These are phyloP conservation scores for Entophlyctis luteolus DNA, from an alignment of 192 early-diverging fungal species.

Conservation along the genomic window DNA sequence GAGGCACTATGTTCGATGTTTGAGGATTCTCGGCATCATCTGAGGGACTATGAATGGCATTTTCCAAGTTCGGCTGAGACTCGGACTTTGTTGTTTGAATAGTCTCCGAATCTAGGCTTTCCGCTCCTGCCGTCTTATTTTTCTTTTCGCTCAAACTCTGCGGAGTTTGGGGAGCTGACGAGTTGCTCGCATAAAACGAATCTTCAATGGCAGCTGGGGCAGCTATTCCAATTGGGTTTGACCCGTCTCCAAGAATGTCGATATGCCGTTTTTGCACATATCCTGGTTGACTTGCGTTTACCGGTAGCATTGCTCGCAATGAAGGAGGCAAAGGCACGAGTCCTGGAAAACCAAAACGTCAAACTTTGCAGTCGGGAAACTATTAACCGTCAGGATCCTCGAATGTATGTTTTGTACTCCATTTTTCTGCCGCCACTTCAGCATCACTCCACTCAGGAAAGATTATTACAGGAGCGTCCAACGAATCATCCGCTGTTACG, in stretches of 20 bases:
- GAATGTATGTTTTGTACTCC: constrained; percentile 54
- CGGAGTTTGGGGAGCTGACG: background rate
- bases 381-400: constrained; percentile 51
- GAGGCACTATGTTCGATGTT: background rate
- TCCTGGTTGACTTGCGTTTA: background rate
- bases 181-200: background rate
- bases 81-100: background rate
- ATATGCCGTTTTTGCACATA: constrained; percentile 7
- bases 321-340: constrained; percentile 2
- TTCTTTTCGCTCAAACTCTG: background rate
- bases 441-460: constrained; percentile 60
- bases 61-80: background rate
- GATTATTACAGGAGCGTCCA: constrained; percentile 42
- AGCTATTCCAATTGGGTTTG: constrained; percentile 2
- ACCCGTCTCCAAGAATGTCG: constrained; percentile 4
- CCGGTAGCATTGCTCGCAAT: constrained; percentile 9
- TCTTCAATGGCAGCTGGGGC: constrained; percentile 16
- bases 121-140: background rate
- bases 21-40: background rate
- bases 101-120: no score
- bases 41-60: no score
- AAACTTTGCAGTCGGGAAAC: constrained; percentile 34
- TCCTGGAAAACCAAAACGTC: constrained; percentile 31
- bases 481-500: constrained; percentile 15
- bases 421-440: constrained; percentile 57